phyloP scores from a whole-genome alignment of 768 basidiomycete genomes.

The Podaxis sp. region DNA sequence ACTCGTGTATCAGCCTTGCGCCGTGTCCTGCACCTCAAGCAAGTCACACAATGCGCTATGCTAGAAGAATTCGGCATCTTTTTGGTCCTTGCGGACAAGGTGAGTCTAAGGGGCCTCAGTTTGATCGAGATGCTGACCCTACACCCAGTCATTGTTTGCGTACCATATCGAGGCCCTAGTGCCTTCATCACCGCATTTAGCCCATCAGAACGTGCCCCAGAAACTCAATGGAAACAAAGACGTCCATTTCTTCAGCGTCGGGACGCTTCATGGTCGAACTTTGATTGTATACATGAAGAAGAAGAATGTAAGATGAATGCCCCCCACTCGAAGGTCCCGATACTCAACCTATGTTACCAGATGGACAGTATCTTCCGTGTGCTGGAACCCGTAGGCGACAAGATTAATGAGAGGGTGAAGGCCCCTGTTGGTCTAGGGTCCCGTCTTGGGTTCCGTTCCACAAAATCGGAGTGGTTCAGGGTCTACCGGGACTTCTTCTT shows the following conservation, averaged over 20 bases:
- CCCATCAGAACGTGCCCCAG: conserved; percentile 77
- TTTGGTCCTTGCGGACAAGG: conserved; percentile 92
- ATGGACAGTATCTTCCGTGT: conserved; percentile 95
- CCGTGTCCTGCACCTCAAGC: conserved; percentile 88
- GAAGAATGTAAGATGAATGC: conserved; percentile 56
- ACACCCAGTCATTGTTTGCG: conserved; percentile 75
- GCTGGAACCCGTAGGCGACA: conserved; percentile 93
- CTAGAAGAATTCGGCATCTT: conserved; percentile 97
- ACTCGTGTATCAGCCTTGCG: conserved; percentile 70
- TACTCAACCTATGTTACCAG: conserved; percentile 25
- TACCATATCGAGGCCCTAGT: conserved; percentile 97
- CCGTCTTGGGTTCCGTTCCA: conserved; percentile 74
- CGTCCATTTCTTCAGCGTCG: conserved; percentile 95
- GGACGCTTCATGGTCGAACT: conserved; percentile 81
- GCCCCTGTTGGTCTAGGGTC: conserved; percentile 70
- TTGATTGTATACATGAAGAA: conserved; percentile 96
- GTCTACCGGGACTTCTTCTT: conserved; percentile 93
- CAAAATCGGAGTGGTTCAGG: conserved; percentile 93
- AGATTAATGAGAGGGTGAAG: conserved; percentile 77
- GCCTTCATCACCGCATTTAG: conserved; percentile 72
- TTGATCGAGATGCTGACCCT: not conserved
- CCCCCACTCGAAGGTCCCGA: not conserved
- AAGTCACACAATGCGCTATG: conserved; percentile 93
- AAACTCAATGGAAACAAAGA: conserved; percentile 87
- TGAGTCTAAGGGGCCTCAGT: conserved; percentile 29